phyloP scores from a whole-genome alignment of 1,284 basidiomycete species.

The Fomitopsis palustris region DNA sequence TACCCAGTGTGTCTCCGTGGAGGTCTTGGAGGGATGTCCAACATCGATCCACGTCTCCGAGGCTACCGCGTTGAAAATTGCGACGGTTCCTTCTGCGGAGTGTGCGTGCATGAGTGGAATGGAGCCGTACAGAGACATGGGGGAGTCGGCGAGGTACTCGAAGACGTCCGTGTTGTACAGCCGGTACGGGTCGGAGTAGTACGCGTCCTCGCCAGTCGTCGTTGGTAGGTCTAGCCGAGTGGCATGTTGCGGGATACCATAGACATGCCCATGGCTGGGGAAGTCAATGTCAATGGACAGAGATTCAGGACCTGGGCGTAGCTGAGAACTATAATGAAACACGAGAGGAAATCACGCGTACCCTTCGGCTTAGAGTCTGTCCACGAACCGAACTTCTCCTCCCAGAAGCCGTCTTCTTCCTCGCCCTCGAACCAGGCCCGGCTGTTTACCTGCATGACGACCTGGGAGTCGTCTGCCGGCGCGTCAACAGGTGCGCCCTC shows the following conservation, averaged over 20 bases:
- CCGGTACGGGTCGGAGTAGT: slow-evolving; percentile 89
- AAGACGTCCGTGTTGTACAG: slow-evolving; percentile 98
- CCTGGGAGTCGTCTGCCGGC: slow-evolving; percentile 45
- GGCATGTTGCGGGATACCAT: slow-evolving; percentile 96
- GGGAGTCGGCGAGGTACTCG: slow-evolving; percentile 90
- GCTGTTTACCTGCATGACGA: slow-evolving; percentile 52
- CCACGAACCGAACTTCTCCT: slow-evolving; percentile 85
- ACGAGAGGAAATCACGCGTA: slow-evolving; percentile 21
- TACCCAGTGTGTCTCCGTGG: slow-evolving; percentile 91
- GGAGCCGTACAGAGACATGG: slow-evolving; percentile 90
- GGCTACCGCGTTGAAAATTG: slow-evolving; percentile 85
- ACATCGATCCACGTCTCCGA: slow-evolving; percentile 98
- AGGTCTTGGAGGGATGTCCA: slow-evolving; percentile 57
- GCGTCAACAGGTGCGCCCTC: slow-evolving; percentile 30
- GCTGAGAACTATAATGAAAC: background rate
- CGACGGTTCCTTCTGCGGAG: slow-evolving; percentile 80
- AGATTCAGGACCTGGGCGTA: slow-evolving; percentile 80
- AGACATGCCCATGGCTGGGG: slow-evolving; percentile 87
- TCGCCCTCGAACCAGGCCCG: slow-evolving; percentile 87
- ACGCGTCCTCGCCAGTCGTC: slow-evolving; percentile 68
- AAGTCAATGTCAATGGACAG: slow-evolving; percentile 92
- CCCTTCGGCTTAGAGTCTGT: slow-evolving; percentile 96
- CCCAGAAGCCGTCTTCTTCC: slow-evolving; percentile 81
- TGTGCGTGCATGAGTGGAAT: slow-evolving; percentile 96
- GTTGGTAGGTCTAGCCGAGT: slow-evolving; percentile 86